Percentiles rank a stretch among this genome's conserved stretches.
phyloP scores from a whole-genome alignment of 495 filamentous ascomycete genomes.

The Daldinia loculata region DNA sequence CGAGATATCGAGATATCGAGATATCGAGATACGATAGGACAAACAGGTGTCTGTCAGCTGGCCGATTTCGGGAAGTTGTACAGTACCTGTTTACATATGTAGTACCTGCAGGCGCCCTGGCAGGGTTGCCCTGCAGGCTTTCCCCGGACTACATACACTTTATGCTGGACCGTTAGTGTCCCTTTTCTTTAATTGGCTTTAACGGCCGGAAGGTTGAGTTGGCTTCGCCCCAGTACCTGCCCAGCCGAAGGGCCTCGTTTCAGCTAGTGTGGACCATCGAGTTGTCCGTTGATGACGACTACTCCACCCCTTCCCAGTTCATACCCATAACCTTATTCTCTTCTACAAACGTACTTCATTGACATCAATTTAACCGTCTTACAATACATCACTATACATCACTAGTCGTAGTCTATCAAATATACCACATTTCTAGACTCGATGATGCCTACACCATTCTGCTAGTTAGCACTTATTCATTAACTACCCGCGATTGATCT shows the following conservation, averaged over 20 bases:
- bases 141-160: conserved; percentile 23
- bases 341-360: background rate
- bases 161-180: background rate
- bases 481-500: conserved; percentile 13
- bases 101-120: conserved; percentile 4
- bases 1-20: conserved; percentile 17
- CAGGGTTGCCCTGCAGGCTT: conserved; percentile 8
- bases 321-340: background rate
- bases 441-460: conserved; percentile 22
- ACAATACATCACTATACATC: background rate
- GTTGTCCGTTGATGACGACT: conserved; percentile 38
- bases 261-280: conserved; percentile 22
- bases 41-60: conserved; percentile 29
- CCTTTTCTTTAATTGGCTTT: conserved; percentile 8
- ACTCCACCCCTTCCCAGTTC: background rate
- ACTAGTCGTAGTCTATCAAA: background rate
- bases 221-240: conserved; percentile 23
- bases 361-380: background rate
- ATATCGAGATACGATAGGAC: conserved; percentile 5
- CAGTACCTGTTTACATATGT: conserved; percentile 26
- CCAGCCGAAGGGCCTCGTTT: conserved; percentile 28
- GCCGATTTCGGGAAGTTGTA: conserved; percentile 3
- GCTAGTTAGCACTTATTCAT: conserved; percentile 7
- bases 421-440: background rate
- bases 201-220: conserved; percentile 14